Evolutionary conservation across 345 rosid genomes (phyloP), one percentile per base, ranked within the genome.

Genomic region (Hevea brasiliensis): DNA sequence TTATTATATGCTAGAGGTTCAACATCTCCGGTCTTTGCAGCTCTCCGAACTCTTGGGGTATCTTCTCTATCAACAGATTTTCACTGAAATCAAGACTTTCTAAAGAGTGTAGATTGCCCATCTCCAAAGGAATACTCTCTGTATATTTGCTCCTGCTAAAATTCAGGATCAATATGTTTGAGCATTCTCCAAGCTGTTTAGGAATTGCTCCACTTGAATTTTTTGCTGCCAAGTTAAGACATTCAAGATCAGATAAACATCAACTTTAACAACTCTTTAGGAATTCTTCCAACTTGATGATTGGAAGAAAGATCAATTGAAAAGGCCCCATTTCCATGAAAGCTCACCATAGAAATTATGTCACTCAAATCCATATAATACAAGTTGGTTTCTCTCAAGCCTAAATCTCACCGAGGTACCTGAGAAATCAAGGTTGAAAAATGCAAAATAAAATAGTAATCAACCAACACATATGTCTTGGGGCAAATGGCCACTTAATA

Each of bases 221-320:
- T 14, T 71, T 60, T 5, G 44, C 37, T 5, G 68, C 67, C 24
- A 72, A 61, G 42, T 72, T 13, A 1, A 72, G 48, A 23, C 17
- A 7, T 32, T 61, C 17, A 11, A 72, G 57, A 44, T 32, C 7
- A 17, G 27, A 20, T 0, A 72, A 18, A 14, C 14, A 45, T 48
- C 11, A 20, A 1, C 23, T 61, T 48, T 10, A 60, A 3, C 13
- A 60, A 26, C 17, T 60, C 67, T 1, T n/a, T 10, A 1, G 67
- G 74, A 11, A 71, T n/a, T n/a, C n/a, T n/a, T 9, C 75, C 75
- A 21, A 42, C 4, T 2, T 61, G 29, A 7, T 18, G 57, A 35
- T 72, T 72, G 7, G 48, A 60, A 1, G 75, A 72, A 29, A 72
- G 60, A 32, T 72, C 68, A 10, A 72, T 26, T 41, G 4, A 41